A percentile compares a stretch with the other conserved stretches of the same genome.
Evolutionary conservation across 2,329 filamentous ascomycete species (phyloP).

Genomic region (Beauveria bassiana): DNA sequence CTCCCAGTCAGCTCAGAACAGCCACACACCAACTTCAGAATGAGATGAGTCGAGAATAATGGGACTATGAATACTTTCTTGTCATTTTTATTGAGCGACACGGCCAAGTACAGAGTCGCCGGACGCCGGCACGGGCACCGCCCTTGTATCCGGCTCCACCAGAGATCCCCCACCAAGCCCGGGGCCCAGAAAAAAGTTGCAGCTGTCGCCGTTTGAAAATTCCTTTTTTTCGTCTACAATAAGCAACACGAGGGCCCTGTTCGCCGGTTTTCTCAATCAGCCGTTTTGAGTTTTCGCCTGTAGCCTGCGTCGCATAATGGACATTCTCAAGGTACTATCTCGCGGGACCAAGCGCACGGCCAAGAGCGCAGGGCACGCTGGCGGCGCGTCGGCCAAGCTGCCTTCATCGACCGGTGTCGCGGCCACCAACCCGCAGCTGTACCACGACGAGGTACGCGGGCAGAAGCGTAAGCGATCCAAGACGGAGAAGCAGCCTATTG

Average conservation of each 20-base stretch:
- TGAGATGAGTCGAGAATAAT: too few relatives aligned
- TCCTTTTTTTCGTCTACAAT: not conserved
- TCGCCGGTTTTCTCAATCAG: not conserved
- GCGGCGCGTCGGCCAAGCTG: slow-evolving; percentile 35
- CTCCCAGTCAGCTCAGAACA: too few relatives aligned
- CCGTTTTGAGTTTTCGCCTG: not conserved
- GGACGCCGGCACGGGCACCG: too few relatives aligned
- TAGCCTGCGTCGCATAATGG: slow-evolving; percentile 39
- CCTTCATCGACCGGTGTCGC: slow-evolving; percentile 53
- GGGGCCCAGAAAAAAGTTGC: slow-evolving; percentile 10
- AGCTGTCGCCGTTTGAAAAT: slow-evolving; percentile 1
- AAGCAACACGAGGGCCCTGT: not conserved
- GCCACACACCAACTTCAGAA: too few relatives aligned
- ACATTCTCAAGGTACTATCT: slow-evolving; percentile 66
- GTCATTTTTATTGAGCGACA: too few relatives aligned
- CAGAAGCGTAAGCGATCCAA: slow-evolving; percentile 49
- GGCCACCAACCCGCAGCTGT: slow-evolving; percentile 61
- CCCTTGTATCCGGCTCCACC: too few relatives aligned
- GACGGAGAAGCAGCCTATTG: slow-evolving; percentile 20
- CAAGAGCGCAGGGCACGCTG: slow-evolving; percentile 22
- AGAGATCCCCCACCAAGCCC: not conserved
- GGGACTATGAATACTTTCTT: too few relatives aligned
- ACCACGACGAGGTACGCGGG: slow-evolving; percentile 46
- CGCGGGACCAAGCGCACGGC: slow-evolving; percentile 55
- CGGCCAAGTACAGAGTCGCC: too few relatives aligned